Base-by-base conservation (phyloP, 148 eudicot species). In the Heliosperma pusillum region DNA sequence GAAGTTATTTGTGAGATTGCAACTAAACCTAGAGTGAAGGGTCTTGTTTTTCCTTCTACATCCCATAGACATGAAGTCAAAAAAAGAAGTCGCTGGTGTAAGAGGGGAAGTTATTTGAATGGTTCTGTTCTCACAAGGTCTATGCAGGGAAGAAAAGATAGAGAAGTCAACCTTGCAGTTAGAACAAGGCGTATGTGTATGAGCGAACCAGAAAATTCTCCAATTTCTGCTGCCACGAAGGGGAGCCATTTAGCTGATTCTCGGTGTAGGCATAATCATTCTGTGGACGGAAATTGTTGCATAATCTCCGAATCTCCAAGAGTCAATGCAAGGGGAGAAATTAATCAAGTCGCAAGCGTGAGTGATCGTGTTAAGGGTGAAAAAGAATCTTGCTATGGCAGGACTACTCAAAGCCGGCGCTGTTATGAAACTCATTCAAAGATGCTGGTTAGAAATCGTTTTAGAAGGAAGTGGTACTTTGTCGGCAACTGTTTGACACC, bases 1-100 rank as follows among this genome's bases (percentile, higher is more conserved):
- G 87, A 85, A 77, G 77, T 68, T 74, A 50, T 79, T 52, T 57
- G 57, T 59, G 79, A 79, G 19, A 79, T 85, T 68, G 66, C 70
- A 7, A 26, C 77, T 76, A 77, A 66, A 79, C 62, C 74, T 22
- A 77, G 65, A 56, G 27, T 21, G 44, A 61, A 56, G 59, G 68
- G 64, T 45, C 56, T 77, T 77, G 77, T 74, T n/a, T 33, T 60
- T 50, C 62, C 45, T 58, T 74, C 5, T 66, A 47, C 78, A 1
- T 19, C 33, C 73, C 77, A 12, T 53, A 76, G 26, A 8, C 30
- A 73, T 58, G 19, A 20, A 11, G 64, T 25, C 20, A 79, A 70
- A 58, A 67, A 77, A 60, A 81, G 72, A 76, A 53, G 73, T 22
- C 20, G 66, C 30, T 66, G 22, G 56, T 26, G 29, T 4, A 79